Base-by-base conservation (phyloP, 2,329 filamentous ascomycete genomes). In the Cladobotryum protrusum region DNA sequence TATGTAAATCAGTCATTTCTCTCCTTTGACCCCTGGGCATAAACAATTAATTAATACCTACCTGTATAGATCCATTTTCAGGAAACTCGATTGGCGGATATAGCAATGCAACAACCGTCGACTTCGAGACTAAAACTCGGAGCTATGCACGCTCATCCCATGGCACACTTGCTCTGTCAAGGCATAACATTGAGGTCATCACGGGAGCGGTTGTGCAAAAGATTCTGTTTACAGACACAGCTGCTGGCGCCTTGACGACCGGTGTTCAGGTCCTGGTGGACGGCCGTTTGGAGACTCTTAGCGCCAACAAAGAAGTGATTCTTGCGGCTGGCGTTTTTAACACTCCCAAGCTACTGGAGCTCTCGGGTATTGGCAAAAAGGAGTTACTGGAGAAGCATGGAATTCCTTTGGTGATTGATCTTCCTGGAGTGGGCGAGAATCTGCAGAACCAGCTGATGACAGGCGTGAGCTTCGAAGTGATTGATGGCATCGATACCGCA, bases 261-360 rank as follows among this genome's bases (percentile, higher is more conserved):
- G 46, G 46, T 19, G 46, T 48, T 20, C 24, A 29, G 6, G 42
- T 37, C 11, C 15, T 43, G 39, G 36, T 35, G 14, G 37, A 48
- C n/a, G 46, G 46, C 24, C 3, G 6, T 6, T 2, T 5, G 2
- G 24, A 29, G 24, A 57, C 43, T 0, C 52, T 63, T 11, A 52
- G 41, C 6, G 67, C 66, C 1, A 56, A 53, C 2, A 66, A 59
- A 20, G 73, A 76, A 50, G 65, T 76, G 3, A 67, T 76, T 20
- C 42, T 77, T 4, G 63, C 65, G 1, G 70, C 69, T 5, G 73
- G 73, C 2, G 59, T 66, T 1, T 63, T 75, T 52, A 67, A 72
- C 47, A 66, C 67, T 0, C 71, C 74, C 4, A 63, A 68, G 15
- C 57, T 76, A 24, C 64, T 76, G 5, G 67, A 75, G 54, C 61